Percentiles rank a stretch among this genome's conserved stretches.
These are phyloP conservation scores for Brassica cretica DNA, from an alignment of 345 rosid species.

Conservation along the genomic window DNA sequence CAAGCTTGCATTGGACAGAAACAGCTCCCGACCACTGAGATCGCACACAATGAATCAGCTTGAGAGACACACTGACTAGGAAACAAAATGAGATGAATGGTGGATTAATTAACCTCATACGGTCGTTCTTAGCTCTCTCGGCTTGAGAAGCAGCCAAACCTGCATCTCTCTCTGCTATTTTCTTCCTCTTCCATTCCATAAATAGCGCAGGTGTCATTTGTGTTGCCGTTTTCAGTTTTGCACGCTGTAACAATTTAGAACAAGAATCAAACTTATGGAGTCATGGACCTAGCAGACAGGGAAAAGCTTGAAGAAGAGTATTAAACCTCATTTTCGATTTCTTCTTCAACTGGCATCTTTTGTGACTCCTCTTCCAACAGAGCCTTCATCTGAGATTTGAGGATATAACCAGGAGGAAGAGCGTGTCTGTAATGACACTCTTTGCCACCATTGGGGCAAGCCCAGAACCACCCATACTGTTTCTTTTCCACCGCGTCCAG, in stretches of 20 bases:
- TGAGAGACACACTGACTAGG: constrained; percentile 18
- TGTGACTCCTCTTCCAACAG: constrained; percentile 82
- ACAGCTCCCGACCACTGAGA: constrained; percentile 95
- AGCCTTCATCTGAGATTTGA: constrained; percentile 96
- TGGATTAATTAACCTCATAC: constrained; percentile 65
- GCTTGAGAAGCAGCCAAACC: constrained; percentile 81
- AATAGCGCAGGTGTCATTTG: constrained; percentile 88
- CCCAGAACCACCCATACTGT: constrained; percentile 99
- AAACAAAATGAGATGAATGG: background rate
- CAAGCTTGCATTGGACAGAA: constrained; percentile 80
- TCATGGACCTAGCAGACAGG: background rate
- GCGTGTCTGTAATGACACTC: constrained; percentile 97
- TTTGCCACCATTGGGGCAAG: constrained; percentile 78
- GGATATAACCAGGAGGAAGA: constrained; percentile 90
- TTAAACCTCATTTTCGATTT: constrained; percentile 83
- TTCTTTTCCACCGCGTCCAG: constrained; percentile 95
- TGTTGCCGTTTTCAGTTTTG: constrained; percentile 64
- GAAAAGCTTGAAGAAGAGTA: background rate
- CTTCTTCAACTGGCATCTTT: constrained; percentile 78
- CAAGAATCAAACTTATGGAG: constrained; percentile 1
- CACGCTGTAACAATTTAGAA: constrained; percentile 54
- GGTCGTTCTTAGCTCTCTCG: constrained; percentile 94
- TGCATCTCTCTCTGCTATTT: constrained; percentile 76
- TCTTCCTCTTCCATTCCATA: constrained; percentile 88
- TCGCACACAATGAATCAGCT: constrained; percentile 20